These are phyloP conservation scores for Ophiocordyceps camponoti-floridani DNA, from an alignment of 2,329 filamentous ascomycete species.

Conservation along the genomic window DNA sequence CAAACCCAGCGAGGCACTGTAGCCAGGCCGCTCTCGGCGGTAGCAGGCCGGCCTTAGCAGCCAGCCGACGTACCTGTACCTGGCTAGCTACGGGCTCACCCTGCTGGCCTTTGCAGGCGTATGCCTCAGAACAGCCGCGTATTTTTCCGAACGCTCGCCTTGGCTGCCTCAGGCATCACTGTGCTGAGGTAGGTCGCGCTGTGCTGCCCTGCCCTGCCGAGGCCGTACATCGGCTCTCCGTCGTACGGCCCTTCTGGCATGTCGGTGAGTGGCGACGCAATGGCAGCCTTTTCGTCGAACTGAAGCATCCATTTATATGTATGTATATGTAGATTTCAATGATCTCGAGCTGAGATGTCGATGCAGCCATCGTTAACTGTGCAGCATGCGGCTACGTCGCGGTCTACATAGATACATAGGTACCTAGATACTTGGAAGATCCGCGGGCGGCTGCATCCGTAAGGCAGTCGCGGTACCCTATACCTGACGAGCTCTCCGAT, in stretches of 20 bases:
- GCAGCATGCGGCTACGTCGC: too few species aligned
- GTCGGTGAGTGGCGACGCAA: not conserved
- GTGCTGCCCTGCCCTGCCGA: not conserved
- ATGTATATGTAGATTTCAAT: not conserved
- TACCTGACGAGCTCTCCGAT: not conserved
- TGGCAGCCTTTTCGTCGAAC: too few species aligned
- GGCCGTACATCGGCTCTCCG: not conserved
- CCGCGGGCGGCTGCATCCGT: not conserved
- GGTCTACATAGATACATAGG: too few species aligned
- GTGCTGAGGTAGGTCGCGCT: not conserved
- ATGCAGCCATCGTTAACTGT: not conserved
- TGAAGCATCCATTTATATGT: not conserved
- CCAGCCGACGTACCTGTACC: not conserved
- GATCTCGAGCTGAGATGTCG: not conserved
- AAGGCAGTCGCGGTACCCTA: not conserved
- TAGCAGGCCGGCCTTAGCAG: not conserved
- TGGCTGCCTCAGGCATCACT: conserved; percentile 1
- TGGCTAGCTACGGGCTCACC: not conserved
- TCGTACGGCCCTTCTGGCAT: not conserved
- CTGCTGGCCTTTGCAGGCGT: conserved; percentile 4
- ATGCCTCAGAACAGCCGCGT: conserved; percentile 10
- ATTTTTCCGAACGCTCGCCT: conserved; percentile 5
- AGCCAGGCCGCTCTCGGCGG: not conserved
- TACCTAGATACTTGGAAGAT: not conserved
- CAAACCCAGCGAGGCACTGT: not conserved